Base-by-base conservation (phyloP, 2,329 filamentous ascomycete species). In the Grosmannia serpens region DNA sequence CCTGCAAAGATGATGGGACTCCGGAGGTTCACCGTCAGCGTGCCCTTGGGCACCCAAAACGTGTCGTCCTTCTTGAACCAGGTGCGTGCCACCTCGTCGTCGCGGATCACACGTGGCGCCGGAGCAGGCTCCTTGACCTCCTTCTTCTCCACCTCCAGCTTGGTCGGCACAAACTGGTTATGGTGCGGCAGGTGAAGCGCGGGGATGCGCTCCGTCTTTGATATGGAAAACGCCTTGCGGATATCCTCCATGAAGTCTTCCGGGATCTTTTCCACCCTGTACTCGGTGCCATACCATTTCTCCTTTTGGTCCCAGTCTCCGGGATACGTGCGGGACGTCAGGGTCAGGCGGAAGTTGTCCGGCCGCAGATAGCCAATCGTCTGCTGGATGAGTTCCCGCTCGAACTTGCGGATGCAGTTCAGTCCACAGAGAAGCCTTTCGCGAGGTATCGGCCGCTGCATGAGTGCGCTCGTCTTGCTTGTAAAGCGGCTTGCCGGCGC, bases 51-150 rank as follows among this genome's bases (percentile, higher is more conserved):
- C 11, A 97, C 94, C 91, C 92, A 97, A 72, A 97, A 99, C 0
- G 86, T 91, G 66, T 99, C 94, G 67, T 99, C 94, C 73, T 97
- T 97, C 77, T 99, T 99, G 77, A 86, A 96, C 94, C 94, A 99
- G 3, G 89, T 87, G 33, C 91, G 85, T 1, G 89, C 85, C 38
- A 84, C 75, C 7, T 85, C 79, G 64, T 96, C 92, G 65, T 95
- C 91, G 64, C 91, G 85, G 62, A 99, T 86, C 27, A 99, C 77
- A 61, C 85, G 87, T 0, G 94, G 94, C 0, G 84, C 78, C 58
- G 87, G 80, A 0, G 85, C 77, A 1, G 91, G 87, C 64, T 88
- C 82, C 29, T 83, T 78, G n/a, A 94, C 81, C 41, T 95, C 89
- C 71, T 90, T 95, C 78, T 94, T 96, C 70, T 96, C 91, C 2